Evolutionary conservation across 1,284 basidiomycete genomes (phyloP).

Genomic region (Somion occarium): DNA sequence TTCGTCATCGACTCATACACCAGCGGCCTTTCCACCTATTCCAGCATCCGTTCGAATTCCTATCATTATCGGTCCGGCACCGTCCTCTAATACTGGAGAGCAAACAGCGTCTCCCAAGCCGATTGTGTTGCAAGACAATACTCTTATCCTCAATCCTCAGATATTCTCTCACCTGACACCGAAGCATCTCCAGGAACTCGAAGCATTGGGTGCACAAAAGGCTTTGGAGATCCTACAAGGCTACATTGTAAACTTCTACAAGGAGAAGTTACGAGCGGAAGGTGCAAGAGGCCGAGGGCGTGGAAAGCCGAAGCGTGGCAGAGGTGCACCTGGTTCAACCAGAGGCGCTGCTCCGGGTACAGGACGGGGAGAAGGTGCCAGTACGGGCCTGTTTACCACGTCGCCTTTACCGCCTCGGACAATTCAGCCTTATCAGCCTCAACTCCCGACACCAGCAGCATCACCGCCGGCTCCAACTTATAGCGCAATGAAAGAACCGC

Average conservation of each 20-base stretch:
- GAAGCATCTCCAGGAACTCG: slow-evolving; percentile 72
- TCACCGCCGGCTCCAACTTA: neutral
- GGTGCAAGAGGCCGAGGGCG: slow-evolving; percentile 41
- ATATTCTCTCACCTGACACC: slow-evolving; percentile 79
- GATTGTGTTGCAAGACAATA: slow-evolving; percentile 83
- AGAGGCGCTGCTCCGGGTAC: slow-evolving; percentile 9
- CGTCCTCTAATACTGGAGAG: slow-evolving; percentile 31
- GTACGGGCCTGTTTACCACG: slow-evolving; percentile 1
- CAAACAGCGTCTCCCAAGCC: slow-evolving; percentile 45
- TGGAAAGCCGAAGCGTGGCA: slow-evolving; percentile 24
- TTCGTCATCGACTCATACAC: slow-evolving; percentile 12
- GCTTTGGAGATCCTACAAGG: slow-evolving; percentile 80
- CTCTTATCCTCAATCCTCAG: slow-evolving; percentile 77
- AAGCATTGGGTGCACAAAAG: slow-evolving; percentile 78
- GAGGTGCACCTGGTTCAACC: slow-evolving; percentile 14
- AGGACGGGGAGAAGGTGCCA: neutral
- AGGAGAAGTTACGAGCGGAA: slow-evolving; percentile 62
- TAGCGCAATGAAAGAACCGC: neutral
- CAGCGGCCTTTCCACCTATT: slow-evolving; percentile 26
- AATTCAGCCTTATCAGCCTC: slow-evolving; percentile 1
- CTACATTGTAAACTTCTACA: slow-evolving; percentile 82
- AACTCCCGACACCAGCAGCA: neutral
- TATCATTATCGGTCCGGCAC: slow-evolving; percentile 57
- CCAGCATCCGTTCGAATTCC: slow-evolving; percentile 45
- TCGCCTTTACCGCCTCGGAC: slow-evolving; percentile 4